Base-by-base conservation (phyloP, 1,284 basidiomycete genomes). In the Leccinum variabile region DNA sequence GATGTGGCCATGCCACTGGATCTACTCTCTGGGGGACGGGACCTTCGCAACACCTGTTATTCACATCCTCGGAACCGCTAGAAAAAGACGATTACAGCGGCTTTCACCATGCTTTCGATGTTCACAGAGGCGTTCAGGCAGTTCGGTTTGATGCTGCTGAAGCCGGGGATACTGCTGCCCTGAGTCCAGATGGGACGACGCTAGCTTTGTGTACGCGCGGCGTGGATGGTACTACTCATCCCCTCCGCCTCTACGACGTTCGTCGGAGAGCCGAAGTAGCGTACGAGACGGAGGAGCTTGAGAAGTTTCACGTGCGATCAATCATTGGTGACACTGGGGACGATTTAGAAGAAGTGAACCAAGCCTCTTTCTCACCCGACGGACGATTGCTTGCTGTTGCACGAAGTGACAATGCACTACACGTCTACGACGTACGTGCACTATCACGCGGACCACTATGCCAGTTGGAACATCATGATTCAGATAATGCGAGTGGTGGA, bases 401-500 rank as follows among this genome's bases (percentile, higher is more conserved):
- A 6, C 79, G 88, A 52, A 84, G 73, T 53, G 87, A 91, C 69
- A 87, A 89, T 65, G 70, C 69, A 39, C 75, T 79, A 0, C 84
- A 89, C 61, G 70, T 91, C 1, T 91, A 90, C 66, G 89, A 91
- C 69, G 69, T 80, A 7, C 82, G 89, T 11, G 84, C 80, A 69
- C 68, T 88, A 16, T 69, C 73, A 16, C 75, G 77, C 11, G 79
- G 81, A 2, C 73, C 79, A 16, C 67, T 89, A 41, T 80, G 78
- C 58, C 75, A 75, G 18, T 87, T 84, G 67, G 66, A 71, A 39
- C 88, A 90, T 66, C 69, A 72, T 53, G 78, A 77, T 3, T 72
- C 76, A 22, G 72, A 74, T 46, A 67, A 71, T 53, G 76, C 75
- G 6, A 70, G 72, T 14, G 67, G 64, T 13, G 71, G 73, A 14